Evolutionary conservation across 441 rosid genomes (phyloP).

Genomic region (Arabidopsis hybrid): DNA sequence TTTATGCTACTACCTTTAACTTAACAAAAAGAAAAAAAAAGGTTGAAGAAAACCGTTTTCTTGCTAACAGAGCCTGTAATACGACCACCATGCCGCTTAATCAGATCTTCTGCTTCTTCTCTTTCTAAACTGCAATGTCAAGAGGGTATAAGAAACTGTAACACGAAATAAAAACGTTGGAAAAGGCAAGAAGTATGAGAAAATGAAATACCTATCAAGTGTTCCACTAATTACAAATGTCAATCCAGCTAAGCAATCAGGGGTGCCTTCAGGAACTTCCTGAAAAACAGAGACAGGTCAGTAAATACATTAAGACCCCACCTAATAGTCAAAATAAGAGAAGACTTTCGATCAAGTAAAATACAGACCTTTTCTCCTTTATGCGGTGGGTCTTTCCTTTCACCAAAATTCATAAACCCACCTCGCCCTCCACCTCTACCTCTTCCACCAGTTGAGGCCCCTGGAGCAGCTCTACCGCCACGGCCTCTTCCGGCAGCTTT

Average conservation of each 20-base stretch:
- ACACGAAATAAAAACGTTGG: background rate
- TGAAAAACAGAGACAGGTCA: constrained; percentile 48
- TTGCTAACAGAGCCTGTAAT: constrained; percentile 96
- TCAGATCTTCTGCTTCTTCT: constrained; percentile 97
- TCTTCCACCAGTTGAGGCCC: constrained; percentile 70
- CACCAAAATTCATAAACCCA: constrained; percentile 94
- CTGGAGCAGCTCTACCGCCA: constrained; percentile 77
- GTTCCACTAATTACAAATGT: constrained; percentile 99
- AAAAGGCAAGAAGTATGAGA: constrained; percentile 26
- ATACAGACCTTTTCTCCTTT: constrained; percentile 92
- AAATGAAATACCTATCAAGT: constrained; percentile 84
- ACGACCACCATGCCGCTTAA: constrained; percentile 94
- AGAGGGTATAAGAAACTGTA: constrained; percentile 31
- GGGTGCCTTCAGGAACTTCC: constrained; percentile 98
- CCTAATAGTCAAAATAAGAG: constrained; percentile 25
- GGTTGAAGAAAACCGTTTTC: constrained; percentile 70
- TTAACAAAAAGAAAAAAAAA: constrained; percentile 13
- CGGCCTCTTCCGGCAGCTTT: constrained; percentile 87
- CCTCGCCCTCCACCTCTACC: constrained; percentile 95
- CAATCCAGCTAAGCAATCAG: constrained; percentile 84
- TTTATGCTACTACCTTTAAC: constrained; percentile 32
- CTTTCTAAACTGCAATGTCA: constrained; percentile 82
- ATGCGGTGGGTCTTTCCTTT: constrained; percentile 98
- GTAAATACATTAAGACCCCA: constrained; percentile 25
- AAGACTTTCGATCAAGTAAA: constrained; percentile 50